Base-by-base conservation (phyloP, 2,329 filamentous ascomycete species). In the Calonectria hawksworthii region DNA sequence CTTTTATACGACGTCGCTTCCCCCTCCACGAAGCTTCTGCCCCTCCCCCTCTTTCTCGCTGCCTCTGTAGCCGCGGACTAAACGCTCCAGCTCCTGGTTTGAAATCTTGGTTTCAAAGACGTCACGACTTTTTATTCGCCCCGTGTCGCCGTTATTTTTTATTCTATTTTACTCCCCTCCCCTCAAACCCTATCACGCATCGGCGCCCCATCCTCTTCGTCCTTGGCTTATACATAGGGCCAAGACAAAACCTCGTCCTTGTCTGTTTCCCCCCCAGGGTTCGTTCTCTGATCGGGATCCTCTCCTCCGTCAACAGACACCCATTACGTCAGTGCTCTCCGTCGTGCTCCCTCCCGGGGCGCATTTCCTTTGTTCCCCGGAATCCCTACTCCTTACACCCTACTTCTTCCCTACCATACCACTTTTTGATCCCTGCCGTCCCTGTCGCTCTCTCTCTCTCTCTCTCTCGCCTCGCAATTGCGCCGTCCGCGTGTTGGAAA, bases 321-420 rank as follows among this genome's bases (percentile, higher is more conserved):
- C 70, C 74, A 80, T 80, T 80, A 80, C 79, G 79, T 80, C 79
- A 80, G 74, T 73, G 61, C 67, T 77, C 63, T 54, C 30, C 56
- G 28, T 56, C 21, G 34, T 26, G 41, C 54, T 63, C 38, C 47
- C 59, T 38, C 44, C 51, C 72, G 76, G 78, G 78, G 47, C 77
- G 70, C 75, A 73, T 72, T 74, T 71, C 74, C 47, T 65, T 52
- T 74, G 51, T 73, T 79, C 77, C 78, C 77, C 77, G 75, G 61
- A 47, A 74, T 64, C 70, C 72, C 65, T 75, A 52, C 73, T 67
- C 70, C 73, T 8, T 32, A 32, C 30, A 8, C 30, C 30, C 76
- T 73, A 52, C 72, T 67, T 41, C 54, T n/a, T n/a, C n/a, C n/a
- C n/a, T n/a, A n/a, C n/a, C 69, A 51, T 71, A 72, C 70, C 72